Base-by-base conservation (phyloP, 1,139 yeast genomes). In the Yamadazyma kanchanaburiensis region DNA sequence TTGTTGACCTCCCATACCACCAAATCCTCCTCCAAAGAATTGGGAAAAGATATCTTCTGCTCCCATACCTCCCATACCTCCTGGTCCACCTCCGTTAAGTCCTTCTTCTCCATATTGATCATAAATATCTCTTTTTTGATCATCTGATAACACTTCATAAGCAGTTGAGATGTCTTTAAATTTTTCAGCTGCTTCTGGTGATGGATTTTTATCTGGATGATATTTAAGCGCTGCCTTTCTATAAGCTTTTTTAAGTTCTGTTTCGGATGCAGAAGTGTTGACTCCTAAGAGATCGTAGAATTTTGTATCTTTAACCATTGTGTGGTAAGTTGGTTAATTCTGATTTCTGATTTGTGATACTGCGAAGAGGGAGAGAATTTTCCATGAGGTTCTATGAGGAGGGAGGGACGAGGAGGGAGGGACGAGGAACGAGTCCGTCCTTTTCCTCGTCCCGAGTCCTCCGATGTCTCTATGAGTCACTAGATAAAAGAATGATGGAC, bases 51-150 rank as follows among this genome's bases (percentile, higher is more conserved):
- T 77, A 56, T 89, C 95, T 39, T 84, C 96, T 37, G 87, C 87
- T 53, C 62, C 80, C 80, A 62, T 70, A 33, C 89, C 94, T 32
- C 87, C 91, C 73, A 74, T 71, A 32, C 89, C 82, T 32, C 78
- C 74, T 35, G 77, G 79, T 40, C 70, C 80, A 38, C 88, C 94
- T 34, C 88, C 88, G 36, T 65, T 72, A 48, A 91, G 71, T 32
- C 98, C 99, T 51, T 88, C 96, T 55, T 81, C 83, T 58, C 99
- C 99, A 55, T 78, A 87, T 46, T 74, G 79, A 60, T 91, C 97
- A 57, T 91, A 91, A 8, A 84, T 53, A 31, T 82, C 85, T 64
- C 97, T 83, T 72, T 89, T 91, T 54, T 88, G 85, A 18, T 82
- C 70, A 53, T 89, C 97, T 7, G 87, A 75, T 41, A 91, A 71